A percentile compares a stretch with the other conserved stretches of the same genome.
Conservation (phyloP, 768 basidiomycete genomes). For the Hericium erinaceus region DNA sequence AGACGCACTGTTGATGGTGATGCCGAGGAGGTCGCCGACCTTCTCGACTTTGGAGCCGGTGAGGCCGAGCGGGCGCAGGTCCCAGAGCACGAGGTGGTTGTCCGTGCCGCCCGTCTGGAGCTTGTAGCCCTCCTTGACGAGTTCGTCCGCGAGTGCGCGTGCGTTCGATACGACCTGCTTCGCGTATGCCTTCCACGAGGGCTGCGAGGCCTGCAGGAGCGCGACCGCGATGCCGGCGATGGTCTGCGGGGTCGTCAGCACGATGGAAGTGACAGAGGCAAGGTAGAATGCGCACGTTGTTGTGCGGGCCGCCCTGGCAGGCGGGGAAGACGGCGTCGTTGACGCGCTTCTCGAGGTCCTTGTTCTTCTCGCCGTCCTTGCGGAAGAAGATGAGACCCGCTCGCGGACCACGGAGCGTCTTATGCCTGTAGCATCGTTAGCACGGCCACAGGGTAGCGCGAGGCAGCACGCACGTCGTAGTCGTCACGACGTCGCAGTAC, state of each 20-base stretch:
- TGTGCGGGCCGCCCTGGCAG: slow-evolving; percentile 99
- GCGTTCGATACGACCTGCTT: slow-evolving; percentile 93
- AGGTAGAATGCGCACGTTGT: slow-evolving; percentile 55
- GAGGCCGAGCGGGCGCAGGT: slow-evolving; percentile 86
- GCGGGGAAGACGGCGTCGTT: slow-evolving; percentile 99
- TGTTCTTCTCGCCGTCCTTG: slow-evolving; percentile 71
- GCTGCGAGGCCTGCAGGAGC: slow-evolving; percentile 83
- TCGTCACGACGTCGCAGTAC: slow-evolving; percentile 95
- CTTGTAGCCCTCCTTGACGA: slow-evolving; percentile 80
- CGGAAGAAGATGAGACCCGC: slow-evolving; percentile 98
- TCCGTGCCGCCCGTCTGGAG: slow-evolving; percentile 96
- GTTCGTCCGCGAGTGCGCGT: slow-evolving; percentile 58
- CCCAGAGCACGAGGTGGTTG: slow-evolving; percentile 98
- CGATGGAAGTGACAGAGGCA: neutral
- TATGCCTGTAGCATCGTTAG: slow-evolving; percentile 53
- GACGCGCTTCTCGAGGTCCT: slow-evolving; percentile 92
- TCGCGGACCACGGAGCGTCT: slow-evolving; percentile 96
- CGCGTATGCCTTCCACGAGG: slow-evolving; percentile 85
- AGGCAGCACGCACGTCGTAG: slow-evolving; percentile 66
- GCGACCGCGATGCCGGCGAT: slow-evolving; percentile 93
- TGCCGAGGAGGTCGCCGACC: slow-evolving; percentile 92
- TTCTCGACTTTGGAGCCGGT: slow-evolving; percentile 99
- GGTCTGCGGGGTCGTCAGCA: slow-evolving; percentile 38
- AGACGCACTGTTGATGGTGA: slow-evolving; percentile 86
- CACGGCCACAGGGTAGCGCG: neutral